Evolutionary conservation across 768 basidiomycete genomes (phyloP), one percentile per base, ranked within the genome.

Genomic region (Serpula lacrymans): DNA sequence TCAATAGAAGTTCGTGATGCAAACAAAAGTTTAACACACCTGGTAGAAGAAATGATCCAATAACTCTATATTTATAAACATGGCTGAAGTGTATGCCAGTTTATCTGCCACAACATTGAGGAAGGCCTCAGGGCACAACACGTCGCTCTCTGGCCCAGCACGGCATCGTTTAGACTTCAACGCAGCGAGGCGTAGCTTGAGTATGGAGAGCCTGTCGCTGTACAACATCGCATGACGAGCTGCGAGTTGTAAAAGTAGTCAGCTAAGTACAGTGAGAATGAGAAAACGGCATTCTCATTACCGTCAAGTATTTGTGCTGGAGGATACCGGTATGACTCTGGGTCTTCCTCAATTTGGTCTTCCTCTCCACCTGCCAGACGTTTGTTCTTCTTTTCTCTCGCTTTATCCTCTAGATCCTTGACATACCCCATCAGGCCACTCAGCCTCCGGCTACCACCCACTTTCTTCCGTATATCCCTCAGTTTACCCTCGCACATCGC

Each of bases 31-130:
- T 24, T 20, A 16, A 58, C 75, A 31, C 50, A 88, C 91, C 73
- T 95, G 91, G 56, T 98, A 96, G 72, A 98, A 98, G 74, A 98
- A 99, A 52, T 97, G 94, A 54, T 96, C 94, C 2, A 98, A 77
- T 8, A 99, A 72, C 60, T 99, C 96, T 44, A 99, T 96, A 67
- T 93, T 96, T 73, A 99, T 96, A 63, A 98, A 98, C 86, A 97
- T 91, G 2, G 94, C 82, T 3, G 92, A 90, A 0, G 95, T 98
- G 57, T 92, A 84, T 1, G 94, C 92, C 29, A 99, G 74, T 63
- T 99, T 98, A 60, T 97, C 90, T 3, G 96, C 92, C 16, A 99
- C 93, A 18, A 95, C 91, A 53, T 91, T 85, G 48, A 99, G 75
- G 78, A 98, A 98, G 0, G 89, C 88, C 61, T 99, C 96, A 0